Evolutionary conservation across 495 filamentous ascomycete genomes (phyloP), one percentile per base, ranked within the genome.

Genomic region (Penicillium diatomitis): DNA sequence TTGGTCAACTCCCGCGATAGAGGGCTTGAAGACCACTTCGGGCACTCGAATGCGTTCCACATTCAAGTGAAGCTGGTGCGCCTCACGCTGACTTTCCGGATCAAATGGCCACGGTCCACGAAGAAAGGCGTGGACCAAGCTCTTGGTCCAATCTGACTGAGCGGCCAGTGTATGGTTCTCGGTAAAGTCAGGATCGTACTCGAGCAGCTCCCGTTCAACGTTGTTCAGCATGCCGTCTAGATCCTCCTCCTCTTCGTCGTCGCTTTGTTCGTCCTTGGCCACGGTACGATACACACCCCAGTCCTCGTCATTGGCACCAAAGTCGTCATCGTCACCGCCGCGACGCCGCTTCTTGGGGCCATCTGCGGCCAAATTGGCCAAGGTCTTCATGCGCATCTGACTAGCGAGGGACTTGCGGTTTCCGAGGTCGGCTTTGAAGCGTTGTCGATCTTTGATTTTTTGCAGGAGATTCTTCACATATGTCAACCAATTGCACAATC

Each of bases 281-380:
- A 98, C 90, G 28, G 81, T 85, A 12, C 94, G 83, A 67, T 98
- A 98, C 9, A 98, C 88, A 45, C 86, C 85, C 92, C 92, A 98
- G 65, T 98, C 92, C 48, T 91, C 88, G 55, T 98, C 92, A 61
- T 98, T 92, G 33, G 91, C 90, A 48, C 92, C 92, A 61, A 98
- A 98, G 49, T 86, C 87, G 60, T 98, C 92, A 57, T 98, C 92
- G 47, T 81, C 79, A 11, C 73, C 75, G 11, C 84, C 85, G 28
- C 92, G 78, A 35, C 90, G 79, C 60, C 91, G 91, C 64, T 88
- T 88, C 48, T 80, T 81, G 0, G 91, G 90, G 12, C 82, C 82
- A 66, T 98, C 92, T 0, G 90, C 89, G 10, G 92, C 92, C 2
- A 98, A 83, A 55, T 95, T 96, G 37, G 92, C 94, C n/a, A 98